These are phyloP conservation scores for Euptelea pleiosperma DNA, from an alignment of 164 flowering plant species.

Conservation along the genomic window DNA sequence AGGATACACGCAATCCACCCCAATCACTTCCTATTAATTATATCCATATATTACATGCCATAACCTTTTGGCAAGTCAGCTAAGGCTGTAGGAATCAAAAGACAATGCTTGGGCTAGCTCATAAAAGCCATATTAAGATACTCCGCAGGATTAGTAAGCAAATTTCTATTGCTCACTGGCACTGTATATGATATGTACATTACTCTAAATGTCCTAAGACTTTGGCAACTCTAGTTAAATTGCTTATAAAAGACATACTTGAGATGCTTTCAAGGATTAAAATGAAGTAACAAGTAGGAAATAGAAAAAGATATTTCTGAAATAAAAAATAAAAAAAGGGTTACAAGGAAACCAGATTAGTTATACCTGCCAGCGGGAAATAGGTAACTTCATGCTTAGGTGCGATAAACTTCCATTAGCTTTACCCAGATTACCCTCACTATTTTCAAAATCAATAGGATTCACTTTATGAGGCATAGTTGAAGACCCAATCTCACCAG, in stretches of 20 bases:
- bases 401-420: slow-evolving; percentile 67
- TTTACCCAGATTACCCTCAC: slow-evolving; percentile 91
- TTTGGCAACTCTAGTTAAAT: not conserved
- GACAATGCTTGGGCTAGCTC: not conserved
- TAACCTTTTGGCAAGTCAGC: not conserved
- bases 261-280: not conserved
- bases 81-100: not conserved
- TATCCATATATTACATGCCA: not conserved
- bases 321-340: not conserved
- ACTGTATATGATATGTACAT: not conserved
- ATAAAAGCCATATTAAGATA: not conserved
- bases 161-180: not conserved
- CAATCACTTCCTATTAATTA: too few species aligned
- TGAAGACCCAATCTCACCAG: slow-evolving; percentile 98
- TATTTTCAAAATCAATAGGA: slow-evolving; percentile 98
- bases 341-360: not conserved
- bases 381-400: slow-evolving; percentile 80
- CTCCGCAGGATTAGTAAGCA: not conserved
- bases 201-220: not conserved
- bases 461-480: slow-evolving; percentile 99
- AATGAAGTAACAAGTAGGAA: not conserved
- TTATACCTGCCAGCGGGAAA: slow-evolving; percentile 99
- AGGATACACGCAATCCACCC: not conserved
- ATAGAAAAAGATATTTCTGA: not conserved
- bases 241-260: not conserved